Evolutionary conservation across 306 rosid species (phyloP), one percentile per base, ranked within the genome.

Genomic region (Dicorynia guianensis): DNA sequence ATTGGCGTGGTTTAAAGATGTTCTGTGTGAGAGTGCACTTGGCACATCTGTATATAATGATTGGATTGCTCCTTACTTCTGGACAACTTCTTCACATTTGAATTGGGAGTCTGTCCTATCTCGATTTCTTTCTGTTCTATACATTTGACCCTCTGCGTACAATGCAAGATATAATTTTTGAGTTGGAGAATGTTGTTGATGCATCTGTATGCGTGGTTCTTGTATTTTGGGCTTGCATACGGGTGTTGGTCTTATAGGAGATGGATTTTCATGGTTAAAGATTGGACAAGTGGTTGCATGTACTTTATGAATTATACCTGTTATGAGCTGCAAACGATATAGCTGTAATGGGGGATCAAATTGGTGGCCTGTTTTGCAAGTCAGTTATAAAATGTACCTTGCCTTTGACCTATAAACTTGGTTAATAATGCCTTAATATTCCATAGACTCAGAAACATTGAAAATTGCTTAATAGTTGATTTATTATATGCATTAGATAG

Each of bases 71-170:
- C 30, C 30, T 25, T 25, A 25, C 30, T 25, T 25, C 30, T 2
- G 30, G 30, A 25, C 30, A 2, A 54, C 11, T 3, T 20, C 25
- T 54, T 54, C 52, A 18, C 11, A 19, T 19, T 18, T 5, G 52
- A 39, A 70, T 14, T 39, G 14, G 38, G 38, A n/a, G 54, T 69
- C 74, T 42, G n/a, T 3, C n/a, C 7, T 53, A 18, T 69, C 52
- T 19, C 4, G 13, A 53, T 69, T 50, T 52, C 42, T 5, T 15
- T 36, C 10, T 6, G 50, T 13, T 52, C 4, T 11, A 5, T 6
- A 8, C 59, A 15, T 17, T 7, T 67, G 0, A 19, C 6, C 11
- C 52, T 15, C 61, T 47, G 11, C n/a, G 5, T 53, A 36, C 12
- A 36, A 19, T 35, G 63, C n/a, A 7, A 48, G 14, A 33, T 67